phyloP scores from a whole-genome alignment of 2,329 filamentous ascomycete genomes.

The Xylariaceae sp. region DNA sequence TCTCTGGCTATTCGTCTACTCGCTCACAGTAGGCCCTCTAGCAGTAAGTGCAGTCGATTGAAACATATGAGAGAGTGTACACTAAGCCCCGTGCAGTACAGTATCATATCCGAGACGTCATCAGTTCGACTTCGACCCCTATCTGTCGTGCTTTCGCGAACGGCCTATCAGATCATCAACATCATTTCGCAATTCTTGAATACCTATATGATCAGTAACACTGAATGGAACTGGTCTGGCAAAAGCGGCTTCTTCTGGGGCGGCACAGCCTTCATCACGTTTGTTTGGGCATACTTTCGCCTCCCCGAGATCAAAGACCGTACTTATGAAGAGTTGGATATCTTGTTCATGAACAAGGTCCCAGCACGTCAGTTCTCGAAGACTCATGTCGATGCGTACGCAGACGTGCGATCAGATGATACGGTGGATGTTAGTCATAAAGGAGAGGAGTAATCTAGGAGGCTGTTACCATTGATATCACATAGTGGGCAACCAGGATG shows the following conservation, averaged over 20 bases:
- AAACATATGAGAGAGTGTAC: too few species aligned
- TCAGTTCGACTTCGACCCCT: constrained; percentile 45
- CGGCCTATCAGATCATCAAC: constrained; percentile 42
- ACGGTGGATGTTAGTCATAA: constrained; percentile 14
- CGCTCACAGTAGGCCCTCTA: constrained; percentile 46
- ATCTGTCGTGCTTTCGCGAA: constrained; percentile 45
- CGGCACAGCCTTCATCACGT: constrained; percentile 40
- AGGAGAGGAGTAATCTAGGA: not conserved
- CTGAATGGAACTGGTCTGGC: constrained; percentile 40
- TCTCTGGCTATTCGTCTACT: constrained; percentile 45
- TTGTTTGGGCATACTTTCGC: constrained; percentile 50
- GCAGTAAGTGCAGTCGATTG: constrained; percentile 33
- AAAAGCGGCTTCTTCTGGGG: constrained; percentile 45
- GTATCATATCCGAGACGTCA: constrained; percentile 47
- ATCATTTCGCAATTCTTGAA: constrained; percentile 41
- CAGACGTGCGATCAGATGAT: constrained; percentile 11
- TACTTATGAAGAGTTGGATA: constrained; percentile 53
- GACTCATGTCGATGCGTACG: constrained; percentile 34
- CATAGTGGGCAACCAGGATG: not conserved
- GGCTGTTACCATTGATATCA: not conserved
- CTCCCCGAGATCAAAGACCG: constrained; percentile 51
- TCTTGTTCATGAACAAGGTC: constrained; percentile 46
- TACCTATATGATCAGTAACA: constrained; percentile 39
- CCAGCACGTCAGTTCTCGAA: constrained; percentile 39
- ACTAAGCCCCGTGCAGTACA: constrained; percentile 30